Evolutionary conservation across 2,329 filamentous ascomycete genomes (phyloP).

Genomic region (Biscogniauxia sp.): DNA sequence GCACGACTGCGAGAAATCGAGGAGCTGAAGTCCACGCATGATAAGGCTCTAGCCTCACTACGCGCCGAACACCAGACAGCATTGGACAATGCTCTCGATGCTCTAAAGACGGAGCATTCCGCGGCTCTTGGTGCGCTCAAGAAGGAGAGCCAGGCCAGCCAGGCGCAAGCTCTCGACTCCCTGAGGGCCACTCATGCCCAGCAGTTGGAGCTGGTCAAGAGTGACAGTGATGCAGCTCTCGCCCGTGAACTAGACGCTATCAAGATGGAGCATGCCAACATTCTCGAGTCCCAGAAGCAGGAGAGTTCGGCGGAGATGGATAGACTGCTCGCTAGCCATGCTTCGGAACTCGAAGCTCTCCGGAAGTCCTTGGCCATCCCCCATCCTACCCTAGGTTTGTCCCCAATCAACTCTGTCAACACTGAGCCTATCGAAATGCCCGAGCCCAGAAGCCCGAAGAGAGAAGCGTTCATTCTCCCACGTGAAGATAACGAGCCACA

Average conservation of each 20-base stretch:
- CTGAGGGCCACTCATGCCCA: constrained; percentile 22
- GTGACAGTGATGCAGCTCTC: constrained; percentile 21
- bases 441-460: constrained; percentile 47
- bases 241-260: constrained; percentile 19
- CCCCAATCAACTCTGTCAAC: constrained; percentile 44
- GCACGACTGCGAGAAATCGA: constrained; percentile 17
- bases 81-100: constrained; percentile 15
- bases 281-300: constrained; percentile 23
- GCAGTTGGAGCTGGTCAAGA: constrained; percentile 23
- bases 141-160: constrained; percentile 19
- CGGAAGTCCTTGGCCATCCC: constrained; percentile 23
- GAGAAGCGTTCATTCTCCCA: constrained; percentile 57
- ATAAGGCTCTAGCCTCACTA: constrained; percentile 19
- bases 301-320: constrained; percentile 27
- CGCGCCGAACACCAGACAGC: constrained; percentile 21
- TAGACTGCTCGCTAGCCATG: constrained; percentile 25
- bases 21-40: constrained; percentile 23
- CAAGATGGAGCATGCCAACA: constrained; percentile 18
- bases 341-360: constrained; percentile 31
- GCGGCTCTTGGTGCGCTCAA: constrained; percentile 25
- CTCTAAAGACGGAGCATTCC: constrained; percentile 19
- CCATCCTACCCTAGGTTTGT: constrained; percentile 39
- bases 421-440: constrained; percentile 41
- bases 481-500: constrained; percentile 44
- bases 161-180: constrained; percentile 22